These are phyloP conservation scores for Pseudisothecium myosuroides DNA, from an alignment of 225 moss, liverwort and hornwort genomes.

Conservation along the genomic window DNA sequence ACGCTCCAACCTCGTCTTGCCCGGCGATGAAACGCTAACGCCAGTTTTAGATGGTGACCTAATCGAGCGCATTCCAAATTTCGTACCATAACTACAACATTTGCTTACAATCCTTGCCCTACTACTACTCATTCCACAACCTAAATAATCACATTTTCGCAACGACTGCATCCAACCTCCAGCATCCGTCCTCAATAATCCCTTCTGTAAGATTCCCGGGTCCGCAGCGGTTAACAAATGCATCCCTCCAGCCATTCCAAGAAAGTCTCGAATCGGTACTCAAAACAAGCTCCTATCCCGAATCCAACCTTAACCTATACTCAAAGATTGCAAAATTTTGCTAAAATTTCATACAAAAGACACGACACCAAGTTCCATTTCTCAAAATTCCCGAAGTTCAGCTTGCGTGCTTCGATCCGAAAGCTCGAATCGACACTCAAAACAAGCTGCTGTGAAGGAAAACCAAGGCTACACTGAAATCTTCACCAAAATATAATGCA, in stretches of 20 bases:
- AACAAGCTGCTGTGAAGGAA: background rate
- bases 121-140: background rate
- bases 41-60: background rate
- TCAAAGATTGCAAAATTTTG: background rate
- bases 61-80: background rate
- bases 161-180: background rate
- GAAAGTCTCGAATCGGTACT: background rate
- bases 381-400: background rate
- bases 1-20: background rate
- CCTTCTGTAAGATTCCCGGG: background rate
- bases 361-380: background rate
- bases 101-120: background rate
- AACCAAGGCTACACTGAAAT: background rate
- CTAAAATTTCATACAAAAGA: background rate
- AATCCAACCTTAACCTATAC: background rate
- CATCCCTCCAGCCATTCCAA: constrained; percentile 14
- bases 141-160: background rate
- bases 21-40: background rate
- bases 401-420: background rate
- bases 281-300: background rate
- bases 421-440: background rate
- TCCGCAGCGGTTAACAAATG: background rate
- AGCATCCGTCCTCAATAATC: background rate
- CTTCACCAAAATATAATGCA: background rate
- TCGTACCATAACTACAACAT: background rate